Evolutionary conservation across 208 protist species (phyloP).

Genomic region (Crithidia mellificae): DNA sequence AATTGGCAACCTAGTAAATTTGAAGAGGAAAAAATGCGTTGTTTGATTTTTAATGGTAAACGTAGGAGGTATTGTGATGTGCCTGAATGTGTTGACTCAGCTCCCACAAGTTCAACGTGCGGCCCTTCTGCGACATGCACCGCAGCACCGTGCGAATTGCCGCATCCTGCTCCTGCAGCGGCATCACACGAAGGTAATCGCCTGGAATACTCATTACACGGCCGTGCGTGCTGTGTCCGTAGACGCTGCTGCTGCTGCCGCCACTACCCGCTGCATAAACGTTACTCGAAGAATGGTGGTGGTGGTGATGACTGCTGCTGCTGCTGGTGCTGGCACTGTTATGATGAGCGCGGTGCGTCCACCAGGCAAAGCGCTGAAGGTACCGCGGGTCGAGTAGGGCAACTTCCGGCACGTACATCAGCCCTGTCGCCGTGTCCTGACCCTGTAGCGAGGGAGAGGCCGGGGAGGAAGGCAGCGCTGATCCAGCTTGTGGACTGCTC

Average conservation of each 20-base stretch:
- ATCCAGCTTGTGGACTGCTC: too few relatives aligned
- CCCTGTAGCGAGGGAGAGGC: too few relatives aligned
- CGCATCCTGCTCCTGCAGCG: constrained; percentile 28
- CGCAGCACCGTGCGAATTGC: constrained; percentile 35
- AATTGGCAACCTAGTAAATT: too few relatives aligned
- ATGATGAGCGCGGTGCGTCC: constrained; percentile 40
- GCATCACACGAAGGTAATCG: constrained; percentile 29
- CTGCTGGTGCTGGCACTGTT: background rate
- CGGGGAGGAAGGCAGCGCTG: too few relatives aligned
- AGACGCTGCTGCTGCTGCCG: too few relatives aligned
- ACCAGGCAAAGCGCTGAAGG: constrained; percentile 53
- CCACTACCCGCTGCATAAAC: background rate
- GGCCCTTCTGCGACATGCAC: constrained; percentile 28
- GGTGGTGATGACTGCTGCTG: too few relatives aligned
- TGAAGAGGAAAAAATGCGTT: too few relatives aligned
- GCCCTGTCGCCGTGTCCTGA: too few relatives aligned
- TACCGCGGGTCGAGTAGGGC: constrained; percentile 65
- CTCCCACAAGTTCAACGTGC: constrained; percentile 29
- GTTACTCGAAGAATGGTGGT: too few relatives aligned
- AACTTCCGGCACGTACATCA: constrained; percentile 47
- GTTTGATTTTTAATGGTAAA: constrained; percentile 8
- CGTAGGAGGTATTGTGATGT: constrained; percentile 18
- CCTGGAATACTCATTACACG: constrained; percentile 20
- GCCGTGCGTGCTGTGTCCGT: background rate
- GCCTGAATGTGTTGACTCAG: constrained; percentile 24